phyloP scores from a whole-genome alignment of 2,329 filamentous ascomycete genomes.

The Macroventuria anomochaeta region DNA sequence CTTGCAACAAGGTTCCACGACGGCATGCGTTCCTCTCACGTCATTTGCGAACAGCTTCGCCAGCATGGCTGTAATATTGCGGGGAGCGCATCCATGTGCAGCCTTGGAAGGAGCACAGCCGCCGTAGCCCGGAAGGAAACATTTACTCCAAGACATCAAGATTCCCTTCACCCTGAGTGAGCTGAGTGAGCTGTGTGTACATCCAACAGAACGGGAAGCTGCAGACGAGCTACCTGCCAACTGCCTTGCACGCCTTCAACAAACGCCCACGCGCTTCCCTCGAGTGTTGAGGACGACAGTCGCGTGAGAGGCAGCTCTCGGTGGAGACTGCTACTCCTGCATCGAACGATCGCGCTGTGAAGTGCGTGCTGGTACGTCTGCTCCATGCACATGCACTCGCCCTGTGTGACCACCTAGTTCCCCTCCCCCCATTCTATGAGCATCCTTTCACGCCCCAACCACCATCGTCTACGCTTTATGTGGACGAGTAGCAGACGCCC shows the following conservation, averaged over 20 bases:
- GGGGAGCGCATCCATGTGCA: constrained; percentile 15
- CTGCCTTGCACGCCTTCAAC: constrained; percentile 3
- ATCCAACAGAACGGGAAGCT: constrained; percentile 9
- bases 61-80: constrained; percentile 12
- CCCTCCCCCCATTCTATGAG: constrained; percentile 22
- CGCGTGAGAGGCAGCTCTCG: constrained; percentile 10
- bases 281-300: neutral
- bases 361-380: constrained; percentile 14
- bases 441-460: constrained; percentile 25
- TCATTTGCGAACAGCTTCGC: constrained; percentile 15
- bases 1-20: constrained; percentile 14
- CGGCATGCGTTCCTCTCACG: constrained; percentile 17
- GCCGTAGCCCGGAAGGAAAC: neutral
- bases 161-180: constrained; percentile 6
- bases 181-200: constrained; percentile 1
- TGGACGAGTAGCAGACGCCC: constrained; percentile 20
- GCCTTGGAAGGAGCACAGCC: constrained; percentile 9
- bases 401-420: constrained; percentile 24
- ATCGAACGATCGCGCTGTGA: constrained; percentile 8
- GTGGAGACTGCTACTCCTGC: constrained; percentile 13
- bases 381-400: constrained; percentile 19
- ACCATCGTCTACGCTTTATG: constrained; percentile 25
- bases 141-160: neutral
- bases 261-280: constrained; percentile 3
- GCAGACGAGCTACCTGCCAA: constrained; percentile 8